These are phyloP conservation scores for Plantago rigida DNA, from an alignment of 305 asterid species.

Conservation along the genomic window DNA sequence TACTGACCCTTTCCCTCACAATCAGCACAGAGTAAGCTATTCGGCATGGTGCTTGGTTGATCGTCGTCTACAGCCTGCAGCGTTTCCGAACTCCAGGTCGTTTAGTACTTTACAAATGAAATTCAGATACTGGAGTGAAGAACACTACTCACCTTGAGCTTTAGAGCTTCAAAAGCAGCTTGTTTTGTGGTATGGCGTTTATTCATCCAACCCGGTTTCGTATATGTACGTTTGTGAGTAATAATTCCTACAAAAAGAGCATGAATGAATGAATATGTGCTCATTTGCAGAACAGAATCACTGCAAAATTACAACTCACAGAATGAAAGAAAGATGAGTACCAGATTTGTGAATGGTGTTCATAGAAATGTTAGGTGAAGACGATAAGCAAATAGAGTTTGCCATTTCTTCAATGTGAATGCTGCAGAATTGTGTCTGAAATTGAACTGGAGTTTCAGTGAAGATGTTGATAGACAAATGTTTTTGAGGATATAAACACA, in stretches of 20 bases:
- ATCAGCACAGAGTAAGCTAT: constrained; percentile 48
- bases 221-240: constrained; percentile 24
- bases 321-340: constrained; percentile 13
- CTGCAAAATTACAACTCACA: not conserved
- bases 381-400: constrained; percentile 33
- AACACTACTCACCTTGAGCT: constrained; percentile 33
- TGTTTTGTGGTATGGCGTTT: constrained; percentile 31
- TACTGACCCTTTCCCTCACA: constrained; percentile 67
- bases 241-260: constrained; percentile 31
- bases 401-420: constrained; percentile 34
- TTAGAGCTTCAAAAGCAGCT: constrained; percentile 34
- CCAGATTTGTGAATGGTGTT: constrained; percentile 34
- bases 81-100: not conserved
- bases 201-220: constrained; percentile 37
- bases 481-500: too few relatives aligned
- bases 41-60: constrained; percentile 28
- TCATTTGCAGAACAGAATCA: not conserved
- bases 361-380: constrained; percentile 27
- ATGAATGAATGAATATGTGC: not conserved
- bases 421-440: not conserved
- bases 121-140: not conserved
- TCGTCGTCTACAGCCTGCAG: constrained; percentile 40
- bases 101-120: not conserved
- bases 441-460: not conserved
- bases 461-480: too few relatives aligned